Evolutionary conservation across 169 alveolate species (phyloP), one percentile per base, ranked within the genome.

Genomic region (Babesia ovata): DNA sequence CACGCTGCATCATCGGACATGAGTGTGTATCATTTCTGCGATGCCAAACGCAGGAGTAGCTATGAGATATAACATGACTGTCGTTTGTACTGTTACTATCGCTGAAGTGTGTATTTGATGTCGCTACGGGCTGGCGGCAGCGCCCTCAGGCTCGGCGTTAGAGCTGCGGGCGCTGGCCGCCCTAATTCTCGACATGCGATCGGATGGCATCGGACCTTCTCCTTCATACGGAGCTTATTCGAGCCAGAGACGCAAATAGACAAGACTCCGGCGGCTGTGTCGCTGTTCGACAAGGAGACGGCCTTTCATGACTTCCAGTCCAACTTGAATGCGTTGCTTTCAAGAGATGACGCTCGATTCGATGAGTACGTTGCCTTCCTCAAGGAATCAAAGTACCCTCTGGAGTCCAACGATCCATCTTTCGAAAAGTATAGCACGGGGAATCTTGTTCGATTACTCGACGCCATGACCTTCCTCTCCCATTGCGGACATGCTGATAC

Each of bases 241-340:
- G 59, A 54, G 26, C 4, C 36, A 33, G 65, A 52, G 16, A 24
- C n/a, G 13, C 76, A 63, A 0, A 22, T 67, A 21, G 76, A 67
- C 28, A 52, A 24, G 10, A 22, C 67, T 6, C 62, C 70, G 12
- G 79, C 46, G 21, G 21, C 61, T 4, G 63, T 70, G 26, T 45
- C 71, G 19, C 66, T 78, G 22, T 73, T 54, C 63, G 86, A 78
- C 54, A 69, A 70, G 63, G 75, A 66, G 24, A 52, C 81, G 1
- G 70, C 56, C 17, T 54, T 69, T 12, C 74, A 56, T 14, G 62
- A 48, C 39, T 78, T 78, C 75, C 33, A 42, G 58, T 19, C 63
- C n/a, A 36, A 54, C 50, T 61, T 78, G 28, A 57, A 70, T 61
- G 46, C 79, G 9, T 28, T 78, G 29, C 45, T 69, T 6, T 21